phyloP scores from a whole-genome alignment of 2,329 filamentous ascomycete genomes.

The Aureobasidium pullulans region DNA sequence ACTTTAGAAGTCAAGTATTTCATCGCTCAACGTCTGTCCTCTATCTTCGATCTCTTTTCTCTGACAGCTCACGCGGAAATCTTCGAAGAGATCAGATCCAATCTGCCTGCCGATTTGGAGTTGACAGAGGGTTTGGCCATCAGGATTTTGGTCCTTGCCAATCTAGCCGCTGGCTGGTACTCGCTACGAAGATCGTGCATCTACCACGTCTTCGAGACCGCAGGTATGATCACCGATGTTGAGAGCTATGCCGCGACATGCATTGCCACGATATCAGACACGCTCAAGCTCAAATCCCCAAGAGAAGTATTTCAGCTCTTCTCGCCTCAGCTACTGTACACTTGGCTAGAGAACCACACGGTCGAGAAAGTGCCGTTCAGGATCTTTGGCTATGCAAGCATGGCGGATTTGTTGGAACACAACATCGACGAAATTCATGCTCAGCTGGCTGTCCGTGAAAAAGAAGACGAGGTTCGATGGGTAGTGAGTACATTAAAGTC shows the following conservation, averaged over 20 bases:
- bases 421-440: constrained; percentile 72
- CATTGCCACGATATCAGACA: constrained; percentile 56
- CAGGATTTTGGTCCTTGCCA: constrained; percentile 67
- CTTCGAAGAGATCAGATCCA: constrained; percentile 74
- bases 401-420: constrained; percentile 62
- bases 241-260: constrained; percentile 66
- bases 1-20: constrained; percentile 67
- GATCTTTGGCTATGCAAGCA: constrained; percentile 71
- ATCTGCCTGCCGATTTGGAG: constrained; percentile 64
- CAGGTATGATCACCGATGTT: constrained; percentile 61
- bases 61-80: constrained; percentile 76
- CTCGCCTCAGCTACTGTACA: constrained; percentile 80
- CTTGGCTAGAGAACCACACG: constrained; percentile 66
- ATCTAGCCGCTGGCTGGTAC: constrained; percentile 74
- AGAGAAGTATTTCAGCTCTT: constrained; percentile 75
- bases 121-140: constrained; percentile 78
- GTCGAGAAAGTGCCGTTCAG: constrained; percentile 70
- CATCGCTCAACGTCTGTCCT: constrained; percentile 61
- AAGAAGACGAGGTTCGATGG: constrained; percentile 54
- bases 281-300: constrained; percentile 58
- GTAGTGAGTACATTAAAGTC: constrained; percentile 53
- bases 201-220: constrained; percentile 90
- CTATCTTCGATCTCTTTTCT: constrained; percentile 74
- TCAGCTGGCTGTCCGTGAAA: constrained; percentile 73
- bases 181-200: constrained; percentile 79